Percentiles rank a stretch among this genome's conserved stretches.
Evolutionary conservation across 2,329 filamentous ascomycete genomes (phyloP).

Genomic region (Fusarium pseudocircinatum): DNA sequence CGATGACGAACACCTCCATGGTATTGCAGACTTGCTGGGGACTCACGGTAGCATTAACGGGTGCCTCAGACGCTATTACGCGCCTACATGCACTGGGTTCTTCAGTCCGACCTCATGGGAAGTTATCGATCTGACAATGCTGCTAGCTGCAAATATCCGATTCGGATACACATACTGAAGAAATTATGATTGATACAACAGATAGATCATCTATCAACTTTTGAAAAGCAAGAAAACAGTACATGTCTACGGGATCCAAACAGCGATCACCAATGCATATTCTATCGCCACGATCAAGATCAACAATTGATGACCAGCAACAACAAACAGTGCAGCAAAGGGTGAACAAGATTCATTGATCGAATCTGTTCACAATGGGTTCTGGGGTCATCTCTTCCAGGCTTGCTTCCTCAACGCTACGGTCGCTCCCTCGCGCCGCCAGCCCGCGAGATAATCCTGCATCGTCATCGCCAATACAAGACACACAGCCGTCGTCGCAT

Average conservation of each 20-base stretch:
- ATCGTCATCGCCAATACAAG: slow-evolving; percentile 35
- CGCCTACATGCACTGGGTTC: slow-evolving; percentile 11
- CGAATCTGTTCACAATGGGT: slow-evolving; percentile 4
- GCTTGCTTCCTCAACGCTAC: neutral
- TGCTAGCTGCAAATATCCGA: slow-evolving; percentile 20
- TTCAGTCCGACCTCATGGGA: slow-evolving; percentile 10
- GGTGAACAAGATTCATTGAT: neutral
- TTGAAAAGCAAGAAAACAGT: slow-evolving; percentile 1
- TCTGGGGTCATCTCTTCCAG: neutral
- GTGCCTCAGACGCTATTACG: slow-evolving; percentile 3
- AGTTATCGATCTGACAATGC: slow-evolving; percentile 13
- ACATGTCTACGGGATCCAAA: neutral
- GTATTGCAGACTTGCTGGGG: slow-evolving; percentile 2
- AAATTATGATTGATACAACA: slow-evolving; percentile 10
- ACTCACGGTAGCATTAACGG: slow-evolving; percentile 15
- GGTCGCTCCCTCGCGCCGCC: slow-evolving; percentile 7
- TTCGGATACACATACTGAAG: slow-evolving; percentile 29
- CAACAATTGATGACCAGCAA: neutral
- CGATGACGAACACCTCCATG: slow-evolving; percentile 32
- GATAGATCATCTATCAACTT: neutral
- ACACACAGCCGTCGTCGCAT: slow-evolving; percentile 31
- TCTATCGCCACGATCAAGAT: slow-evolving; percentile 22
- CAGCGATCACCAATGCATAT: neutral
- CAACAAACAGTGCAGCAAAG: neutral
- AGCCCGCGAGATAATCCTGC: slow-evolving; percentile 13